phyloP scores from a whole-genome alignment of 108 stramenopile genomes.

The Nitzschia palea region DNA sequence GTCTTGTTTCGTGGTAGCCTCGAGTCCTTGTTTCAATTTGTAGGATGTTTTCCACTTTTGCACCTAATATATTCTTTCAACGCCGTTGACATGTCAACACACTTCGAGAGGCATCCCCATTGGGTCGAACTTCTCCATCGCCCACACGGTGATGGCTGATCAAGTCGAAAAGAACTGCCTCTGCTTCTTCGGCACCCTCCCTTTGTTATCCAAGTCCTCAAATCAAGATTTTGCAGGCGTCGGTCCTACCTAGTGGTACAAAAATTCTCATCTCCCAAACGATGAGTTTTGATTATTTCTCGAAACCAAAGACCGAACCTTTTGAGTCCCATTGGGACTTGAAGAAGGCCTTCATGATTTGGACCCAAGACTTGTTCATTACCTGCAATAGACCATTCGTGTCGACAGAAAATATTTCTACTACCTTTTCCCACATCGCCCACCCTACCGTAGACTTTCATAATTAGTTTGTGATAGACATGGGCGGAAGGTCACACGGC shows the following conservation, averaged over 20 bases:
- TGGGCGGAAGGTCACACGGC: not conserved
- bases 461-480: slow-evolving; percentile 39
- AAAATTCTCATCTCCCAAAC: slow-evolving; percentile 28
- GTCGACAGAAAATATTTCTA: slow-evolving; percentile 21
- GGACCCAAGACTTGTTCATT: slow-evolving; percentile 41
- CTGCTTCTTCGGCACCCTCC: slow-evolving; percentile 26
- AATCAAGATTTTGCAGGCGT: slow-evolving; percentile 40
- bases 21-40: slow-evolving; percentile 31
- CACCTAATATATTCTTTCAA: not conserved
- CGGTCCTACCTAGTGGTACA: slow-evolving; percentile 24
- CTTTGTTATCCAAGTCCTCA: slow-evolving; percentile 4
- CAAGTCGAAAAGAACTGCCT: slow-evolving; percentile 44
- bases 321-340: not conserved
- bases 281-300: slow-evolving; percentile 27
- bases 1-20: slow-evolving; percentile 15
- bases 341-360: slow-evolving; percentile 36
- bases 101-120: slow-evolving; percentile 33
- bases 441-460: slow-evolving; percentile 27
- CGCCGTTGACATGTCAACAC: slow-evolving; percentile 1
- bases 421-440: slow-evolving; percentile 25
- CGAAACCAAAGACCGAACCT: slow-evolving; percentile 20
- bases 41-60: slow-evolving; percentile 38
- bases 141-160: slow-evolving; percentile 43
- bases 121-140: slow-evolving; percentile 48
- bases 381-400: not conserved